Evolutionary conservation across 805 yeast genomes (phyloP).

Genomic region (Zygosaccharomyces pseudorouxii): DNA sequence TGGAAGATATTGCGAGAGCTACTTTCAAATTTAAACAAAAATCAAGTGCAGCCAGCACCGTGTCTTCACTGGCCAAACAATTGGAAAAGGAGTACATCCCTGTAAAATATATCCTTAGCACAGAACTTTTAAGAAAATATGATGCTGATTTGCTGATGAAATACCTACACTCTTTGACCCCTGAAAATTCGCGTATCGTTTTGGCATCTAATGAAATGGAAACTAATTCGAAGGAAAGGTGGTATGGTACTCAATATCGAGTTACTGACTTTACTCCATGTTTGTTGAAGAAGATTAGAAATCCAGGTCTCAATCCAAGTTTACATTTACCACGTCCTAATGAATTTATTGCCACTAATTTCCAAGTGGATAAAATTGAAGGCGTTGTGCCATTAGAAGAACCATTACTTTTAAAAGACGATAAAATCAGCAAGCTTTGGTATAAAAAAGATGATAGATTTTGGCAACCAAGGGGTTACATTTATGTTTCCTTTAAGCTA

Average conservation of each 20-base stretch:
- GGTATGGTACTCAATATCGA: slow-evolving; percentile 87
- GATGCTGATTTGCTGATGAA: slow-evolving; percentile 50
- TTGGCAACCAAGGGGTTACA: slow-evolving; percentile 79
- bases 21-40: slow-evolving; percentile 81
- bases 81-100: slow-evolving; percentile 63
- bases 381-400: slow-evolving; percentile 38
- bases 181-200: slow-evolving; percentile 56
- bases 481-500: slow-evolving; percentile 57
- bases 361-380: slow-evolving; percentile 49
- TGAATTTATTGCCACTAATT: slow-evolving; percentile 76
- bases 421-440: slow-evolving; percentile 61
- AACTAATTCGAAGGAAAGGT: slow-evolving; percentile 56
- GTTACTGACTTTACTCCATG: slow-evolving; percentile 41
- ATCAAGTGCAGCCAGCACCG: slow-evolving; percentile 64
- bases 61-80: slow-evolving; percentile 57
- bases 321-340: slow-evolving; percentile 68
- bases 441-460: slow-evolving; percentile 85
- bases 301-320: slow-evolving; percentile 30
- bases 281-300: slow-evolving; percentile 35
- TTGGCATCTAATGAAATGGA: slow-evolving; percentile 51
- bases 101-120: slow-evolving; percentile 55
- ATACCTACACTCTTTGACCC: slow-evolving; percentile 46
- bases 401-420: slow-evolving; percentile 58
- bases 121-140: slow-evolving; percentile 52
- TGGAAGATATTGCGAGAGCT: slow-evolving; percentile 60